Conservation (phyloP, 2,329 filamentous ascomycete species). For the Allantophomopsis cytisporea region DNA sequence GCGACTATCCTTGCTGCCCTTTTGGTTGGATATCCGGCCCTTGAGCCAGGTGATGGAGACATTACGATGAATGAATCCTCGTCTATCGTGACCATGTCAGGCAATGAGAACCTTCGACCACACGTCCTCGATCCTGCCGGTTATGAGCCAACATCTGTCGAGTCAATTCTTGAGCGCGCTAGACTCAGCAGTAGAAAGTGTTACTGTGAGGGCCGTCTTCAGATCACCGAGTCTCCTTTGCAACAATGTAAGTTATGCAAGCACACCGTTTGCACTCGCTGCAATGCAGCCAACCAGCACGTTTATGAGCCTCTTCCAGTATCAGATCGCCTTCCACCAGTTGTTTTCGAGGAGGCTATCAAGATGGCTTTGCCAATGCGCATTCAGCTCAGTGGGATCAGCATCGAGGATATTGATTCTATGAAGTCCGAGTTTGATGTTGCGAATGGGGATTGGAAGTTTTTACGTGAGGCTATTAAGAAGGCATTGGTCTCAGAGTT, state of each 20-base stretch:
- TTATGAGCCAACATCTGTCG: slow-evolving; percentile 5
- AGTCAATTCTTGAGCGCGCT: slow-evolving; percentile 8
- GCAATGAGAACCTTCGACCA: slow-evolving; percentile 2
- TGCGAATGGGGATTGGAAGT: slow-evolving; percentile 12
- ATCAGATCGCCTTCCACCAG: slow-evolving; percentile 21
- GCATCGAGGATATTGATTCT: slow-evolving; percentile 9
- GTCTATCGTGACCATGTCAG: neutral
- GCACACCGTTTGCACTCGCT: slow-evolving; percentile 38
- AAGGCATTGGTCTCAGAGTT: slow-evolving; percentile 19
- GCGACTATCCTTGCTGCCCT: slow-evolving; percentile 45
- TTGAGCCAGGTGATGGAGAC: slow-evolving; percentile 3
- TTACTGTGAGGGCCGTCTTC: slow-evolving; percentile 36
- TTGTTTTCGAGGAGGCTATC: slow-evolving; percentile 28
- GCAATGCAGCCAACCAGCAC: slow-evolving; percentile 36
- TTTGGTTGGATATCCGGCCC: slow-evolving; percentile 17
- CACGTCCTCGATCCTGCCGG: slow-evolving; percentile 1
- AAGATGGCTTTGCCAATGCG: slow-evolving; percentile 26
- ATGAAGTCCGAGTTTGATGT: slow-evolving; percentile 3
- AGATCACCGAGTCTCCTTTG: slow-evolving; percentile 23
- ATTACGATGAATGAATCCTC: neutral
- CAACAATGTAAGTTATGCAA: slow-evolving; percentile 34
- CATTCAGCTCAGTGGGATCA: slow-evolving; percentile 20
- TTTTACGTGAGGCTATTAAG: slow-evolving; percentile 18
- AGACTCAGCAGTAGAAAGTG: slow-evolving; percentile 31
- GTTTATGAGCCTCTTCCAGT: neutral